Conservation (phyloP, 176 grass and related monocot species). For the Ensete glaucum region DNA sequence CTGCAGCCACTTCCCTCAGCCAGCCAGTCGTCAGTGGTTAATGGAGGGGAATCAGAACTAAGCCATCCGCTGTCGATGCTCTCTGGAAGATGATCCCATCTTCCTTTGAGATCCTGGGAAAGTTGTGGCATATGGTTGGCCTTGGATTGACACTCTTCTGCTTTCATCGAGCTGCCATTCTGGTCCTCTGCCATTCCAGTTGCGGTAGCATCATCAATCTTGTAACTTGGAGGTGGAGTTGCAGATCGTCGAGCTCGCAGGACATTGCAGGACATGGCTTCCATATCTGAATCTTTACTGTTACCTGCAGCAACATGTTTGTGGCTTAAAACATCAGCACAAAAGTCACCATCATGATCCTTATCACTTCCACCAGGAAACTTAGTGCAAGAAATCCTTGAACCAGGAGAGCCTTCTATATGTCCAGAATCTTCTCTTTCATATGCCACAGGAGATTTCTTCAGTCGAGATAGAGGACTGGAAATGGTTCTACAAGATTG, state of each 20-base stretch:
- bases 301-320: background rate
- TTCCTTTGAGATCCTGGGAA: constrained; percentile 11
- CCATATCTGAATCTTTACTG: background rate
- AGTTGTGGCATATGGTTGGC: background rate
- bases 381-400: background rate
- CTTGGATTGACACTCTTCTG: background rate
- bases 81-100: constrained; percentile 24
- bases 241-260: background rate
- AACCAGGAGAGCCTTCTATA: background rate
- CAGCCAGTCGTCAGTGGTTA: constrained; percentile 24
- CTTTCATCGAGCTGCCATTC: background rate
- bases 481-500: background rate
- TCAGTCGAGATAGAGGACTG: background rate
- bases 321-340: background rate
- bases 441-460: background rate
- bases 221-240: background rate
- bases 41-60: background rate
- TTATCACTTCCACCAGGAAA: background rate
- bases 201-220: background rate
- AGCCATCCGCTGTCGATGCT: constrained; percentile 16
- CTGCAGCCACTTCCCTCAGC: constrained; percentile 27
- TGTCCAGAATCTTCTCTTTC: background rate
- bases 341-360: background rate
- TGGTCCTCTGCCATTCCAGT: background rate
- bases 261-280: background rate